Evolutionary conservation across 2,329 filamentous ascomycete species (phyloP), one percentile per base, ranked within the genome.

Genomic region (Sporothrix brunneoviolacea): DNA sequence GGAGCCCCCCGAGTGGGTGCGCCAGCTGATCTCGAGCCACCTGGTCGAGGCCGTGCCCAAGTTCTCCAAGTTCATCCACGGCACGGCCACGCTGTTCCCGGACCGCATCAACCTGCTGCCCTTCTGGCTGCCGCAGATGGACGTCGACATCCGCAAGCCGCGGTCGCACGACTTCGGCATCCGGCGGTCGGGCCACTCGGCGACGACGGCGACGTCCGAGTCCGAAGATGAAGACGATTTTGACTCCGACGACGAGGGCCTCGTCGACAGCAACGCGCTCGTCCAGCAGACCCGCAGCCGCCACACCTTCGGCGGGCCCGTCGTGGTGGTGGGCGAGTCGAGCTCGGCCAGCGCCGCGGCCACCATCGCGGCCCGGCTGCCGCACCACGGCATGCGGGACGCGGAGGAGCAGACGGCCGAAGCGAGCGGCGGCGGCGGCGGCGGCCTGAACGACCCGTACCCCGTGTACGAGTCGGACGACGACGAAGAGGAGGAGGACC

Each of bases 31-130:
- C 39, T 79, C 88, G 12, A 95, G 90, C 55, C 93, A 98, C 70
- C 77, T 98, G 15, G 93, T 98, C 2, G 93, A 98, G 70, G 91
- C 93, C n/a, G 91, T 98, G 3, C 93, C 93, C 55, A 98, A 98
- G 65, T 98, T 97, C 69, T 96, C 90, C 63, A 98, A 98, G 70
- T 98, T 97, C 67, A 97, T 98, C 52, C 93, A 98, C 67, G 93
- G 93, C 53, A 90, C 85, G 2, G 91, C 91, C 9, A 87, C 82
- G 10, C 71, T 98, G 40, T 94, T 96, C 66, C 91, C 91, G 0
- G 79, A 83, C 39, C 82, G 86, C 50, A 98, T 98, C 67, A 75
- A 96, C 42, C 76, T 98, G 12, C 75, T 98, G 6, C 93, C 93
- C 1, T 98, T 88, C 74, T 98, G 93, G 93, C 88, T 91, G 75